Conservation (phyloP, 177 flowering plant genomes). For the Vitis hybrid region DNA sequence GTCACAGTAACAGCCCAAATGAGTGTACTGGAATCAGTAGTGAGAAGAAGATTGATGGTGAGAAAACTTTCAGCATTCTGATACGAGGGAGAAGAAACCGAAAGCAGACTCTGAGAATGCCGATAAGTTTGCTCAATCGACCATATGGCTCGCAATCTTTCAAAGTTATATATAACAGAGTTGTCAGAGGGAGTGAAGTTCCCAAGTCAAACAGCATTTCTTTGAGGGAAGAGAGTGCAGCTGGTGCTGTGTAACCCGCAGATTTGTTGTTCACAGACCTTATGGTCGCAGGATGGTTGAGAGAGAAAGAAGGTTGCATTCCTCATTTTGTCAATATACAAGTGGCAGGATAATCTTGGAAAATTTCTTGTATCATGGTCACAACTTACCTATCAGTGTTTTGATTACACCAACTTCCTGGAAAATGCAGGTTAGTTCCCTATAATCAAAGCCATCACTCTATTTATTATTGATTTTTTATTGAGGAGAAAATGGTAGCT, state of each 20-base stretch:
- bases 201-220: conserved; percentile 44
- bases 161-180: conserved; percentile 78
- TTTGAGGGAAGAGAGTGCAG: conserved; percentile 38
- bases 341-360: not conserved
- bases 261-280: conserved; percentile 1
- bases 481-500: not conserved
- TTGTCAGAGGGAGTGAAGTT: conserved; percentile 73
- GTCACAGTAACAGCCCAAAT: conserved; percentile 18
- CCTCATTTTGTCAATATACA: not conserved
- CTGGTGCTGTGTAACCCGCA: conserved; percentile 27
- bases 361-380: not conserved
- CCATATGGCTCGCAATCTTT: conserved; percentile 89
- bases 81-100: conserved; percentile 85
- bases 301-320: not conserved
- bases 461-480: not conserved
- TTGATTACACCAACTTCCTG: conserved; percentile 1
- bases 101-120: conserved; percentile 91
- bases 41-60: conserved; percentile 51
- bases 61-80: conserved; percentile 78
- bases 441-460: not conserved
- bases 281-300: conserved; percentile 3
- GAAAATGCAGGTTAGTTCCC: conserved; percentile 18
- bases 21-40: conserved; percentile 28
- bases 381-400: not conserved
- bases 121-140: conserved; percentile 80